These are phyloP conservation scores for Pelagophyceae sp. DNA, from an alignment of 352 stramenopile species.

Conservation along the genomic window DNA sequence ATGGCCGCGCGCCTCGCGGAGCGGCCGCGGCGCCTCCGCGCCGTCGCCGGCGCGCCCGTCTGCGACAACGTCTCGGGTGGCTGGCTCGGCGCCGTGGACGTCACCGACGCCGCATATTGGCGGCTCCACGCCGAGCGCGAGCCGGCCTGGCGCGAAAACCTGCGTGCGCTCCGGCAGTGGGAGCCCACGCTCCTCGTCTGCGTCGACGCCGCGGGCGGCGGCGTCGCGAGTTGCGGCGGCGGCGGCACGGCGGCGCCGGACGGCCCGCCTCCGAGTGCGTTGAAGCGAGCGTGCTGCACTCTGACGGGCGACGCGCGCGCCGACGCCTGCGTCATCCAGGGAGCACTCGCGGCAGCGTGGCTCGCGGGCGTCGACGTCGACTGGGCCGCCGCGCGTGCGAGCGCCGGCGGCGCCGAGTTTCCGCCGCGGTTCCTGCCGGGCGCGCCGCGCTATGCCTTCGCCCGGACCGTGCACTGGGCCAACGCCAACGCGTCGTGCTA, in stretches of 20 bases:
- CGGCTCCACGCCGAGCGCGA: neutral
- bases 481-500: conserved; percentile 7
- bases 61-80: neutral
- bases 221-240: neutral
- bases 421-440: neutral
- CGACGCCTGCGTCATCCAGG: neutral
- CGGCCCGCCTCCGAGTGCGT: too few species aligned
- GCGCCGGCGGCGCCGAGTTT: neutral
- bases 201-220: neutral
- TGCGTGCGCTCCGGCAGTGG: neutral
- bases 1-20: neutral
- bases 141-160: neutral
- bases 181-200: neutral
- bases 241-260: too few species aligned
- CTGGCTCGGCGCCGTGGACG: neutral
- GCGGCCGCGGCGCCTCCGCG: neutral
- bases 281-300: too few species aligned
- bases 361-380: neutral
- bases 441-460: conserved; percentile 6
- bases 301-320: too few species aligned
- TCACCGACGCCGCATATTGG: neutral
- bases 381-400: neutral
- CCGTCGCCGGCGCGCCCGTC: neutral
- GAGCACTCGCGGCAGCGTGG: neutral
- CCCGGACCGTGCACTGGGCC: neutral